Evolutionary conservation across 192 early-diverging fungal genomes (phyloP), one percentile per base, ranked within the genome.

Genomic region (Umbelopsis vinacea): DNA sequence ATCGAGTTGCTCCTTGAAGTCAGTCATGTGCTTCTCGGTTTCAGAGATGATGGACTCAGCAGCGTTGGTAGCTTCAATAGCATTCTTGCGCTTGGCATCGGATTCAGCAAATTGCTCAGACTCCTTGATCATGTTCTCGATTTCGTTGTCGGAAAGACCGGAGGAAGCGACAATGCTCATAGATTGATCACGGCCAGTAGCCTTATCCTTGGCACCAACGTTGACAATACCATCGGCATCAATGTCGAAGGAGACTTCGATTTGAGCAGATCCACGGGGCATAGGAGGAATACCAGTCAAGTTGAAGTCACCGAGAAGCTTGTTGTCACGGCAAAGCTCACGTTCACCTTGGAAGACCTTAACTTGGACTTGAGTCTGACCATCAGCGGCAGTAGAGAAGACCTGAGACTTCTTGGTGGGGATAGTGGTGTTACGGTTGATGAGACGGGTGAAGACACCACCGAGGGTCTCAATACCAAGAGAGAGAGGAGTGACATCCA

Each of bases 161-260:
- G 96, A 97, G 8, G 92, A 94, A 54, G 95, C 96, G 48, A 96
- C 93, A 76, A 99, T 95, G 47, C 95, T 97, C 85, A 99, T 74
- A 77, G 94, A 92, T 84, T 97, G 95, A 85, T 99, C 96, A 71
- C 92, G 92, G 84, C 91, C 91, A 74, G 96, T 97, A 71, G 93
- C 92, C 86, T 97, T 95, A 88, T 99, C 97, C 89, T 92, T 92
- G 79, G 97, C 97, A 52, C 86, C 83, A 48, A 99, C 96, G 79
- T 97, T 98, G 76, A 99, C 93, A 77, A 99, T 99, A 86, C 97
- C 97, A 79, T 99, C 96, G 24, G 97, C 97, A 82, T 99, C 96
- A 84, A 99, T 98, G 79, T 99, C 96, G 72, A 99, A 99, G 47
- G 96, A 92, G 63, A 99, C 97, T 80, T 98, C 96, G 74, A 99